These are phyloP conservation scores for Platanus orientalis DNA, from an alignment of 164 flowering plant genomes.

Conservation along the genomic window DNA sequence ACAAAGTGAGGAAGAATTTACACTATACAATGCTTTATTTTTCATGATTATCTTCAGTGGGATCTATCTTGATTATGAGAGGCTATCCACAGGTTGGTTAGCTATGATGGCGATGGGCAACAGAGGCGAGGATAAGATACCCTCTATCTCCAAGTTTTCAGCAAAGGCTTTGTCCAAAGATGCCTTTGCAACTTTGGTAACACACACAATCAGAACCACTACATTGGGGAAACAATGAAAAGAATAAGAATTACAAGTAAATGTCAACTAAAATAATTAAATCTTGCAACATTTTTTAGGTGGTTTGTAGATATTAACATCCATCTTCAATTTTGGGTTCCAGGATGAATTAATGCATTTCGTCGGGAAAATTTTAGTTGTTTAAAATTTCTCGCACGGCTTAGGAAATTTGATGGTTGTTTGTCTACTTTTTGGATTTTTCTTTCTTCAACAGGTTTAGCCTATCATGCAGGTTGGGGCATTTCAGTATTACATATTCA, in stretches of 20 bases:
- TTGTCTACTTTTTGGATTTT: too few species aligned
- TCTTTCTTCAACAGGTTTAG: too few species aligned
- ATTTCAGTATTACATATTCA: too few species aligned
- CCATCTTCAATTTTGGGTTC: too few species aligned
- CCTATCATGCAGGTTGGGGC: too few species aligned
- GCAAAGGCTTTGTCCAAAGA: constrained; percentile 87
- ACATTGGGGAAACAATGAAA: constrained; percentile 15
- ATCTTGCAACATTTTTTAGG: too few species aligned
- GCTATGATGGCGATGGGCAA: constrained; percentile 46
- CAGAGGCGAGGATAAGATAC: constrained; percentile 27
- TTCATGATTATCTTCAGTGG: constrained; percentile 41
- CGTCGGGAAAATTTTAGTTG: too few species aligned
- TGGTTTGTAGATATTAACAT: too few species aligned
- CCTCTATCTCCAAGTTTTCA: constrained; percentile 59
- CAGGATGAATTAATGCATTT: too few species aligned
- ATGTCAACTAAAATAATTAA: too few species aligned
- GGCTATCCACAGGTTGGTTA: constrained; percentile 51
- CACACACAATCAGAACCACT: constrained; percentile 59
- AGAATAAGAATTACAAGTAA: not conserved
- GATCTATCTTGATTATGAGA: constrained; percentile 65
- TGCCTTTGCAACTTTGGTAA: constrained; percentile 74
- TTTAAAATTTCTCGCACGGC: too few species aligned
- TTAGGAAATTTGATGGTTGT: too few species aligned
- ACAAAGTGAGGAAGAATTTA: constrained; percentile 33
- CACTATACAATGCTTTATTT: constrained; percentile 26